These are phyloP conservation scores for Byssothecium circinans DNA, from an alignment of 2,329 filamentous ascomycete genomes.

Conservation along the genomic window DNA sequence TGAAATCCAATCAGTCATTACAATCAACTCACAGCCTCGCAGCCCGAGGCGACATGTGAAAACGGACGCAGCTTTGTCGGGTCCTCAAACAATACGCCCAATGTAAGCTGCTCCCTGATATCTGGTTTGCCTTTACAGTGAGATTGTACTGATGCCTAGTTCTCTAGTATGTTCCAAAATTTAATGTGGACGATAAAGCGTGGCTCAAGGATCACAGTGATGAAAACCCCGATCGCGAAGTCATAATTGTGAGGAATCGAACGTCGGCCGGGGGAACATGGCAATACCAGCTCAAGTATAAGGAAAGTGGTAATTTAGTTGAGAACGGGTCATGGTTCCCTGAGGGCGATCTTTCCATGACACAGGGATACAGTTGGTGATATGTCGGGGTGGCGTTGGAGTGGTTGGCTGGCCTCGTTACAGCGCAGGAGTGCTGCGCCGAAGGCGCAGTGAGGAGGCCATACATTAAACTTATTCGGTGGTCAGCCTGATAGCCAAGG, in stretches of 20 bases:
- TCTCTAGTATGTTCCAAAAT: no score
- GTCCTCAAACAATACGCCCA: neutral
- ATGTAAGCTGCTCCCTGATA: neutral
- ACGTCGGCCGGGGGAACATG: neutral
- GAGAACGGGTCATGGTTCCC: slow-evolving; percentile 2
- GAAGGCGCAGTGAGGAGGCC: no score
- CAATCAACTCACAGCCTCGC: neutral
- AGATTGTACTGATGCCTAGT: no score
- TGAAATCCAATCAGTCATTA: neutral
- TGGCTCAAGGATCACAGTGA: neutral
- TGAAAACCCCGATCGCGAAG: no score
- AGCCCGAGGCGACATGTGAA: slow-evolving; percentile 2
- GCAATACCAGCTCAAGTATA: slow-evolving; percentile 3
- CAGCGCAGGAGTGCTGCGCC: no score
- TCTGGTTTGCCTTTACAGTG: no score
- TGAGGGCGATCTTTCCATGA: neutral
- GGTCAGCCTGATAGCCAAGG: no score
- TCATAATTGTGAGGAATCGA: no score
- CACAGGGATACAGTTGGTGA: no score
- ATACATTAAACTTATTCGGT: no score
- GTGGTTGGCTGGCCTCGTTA: no score
- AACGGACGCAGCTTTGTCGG: neutral
- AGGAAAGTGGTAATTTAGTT: neutral
- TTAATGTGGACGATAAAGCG: slow-evolving; percentile 1
- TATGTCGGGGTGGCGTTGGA: no score